A percentile compares a stretch with the other conserved stretches of the same genome.
Evolutionary conservation across 2,329 filamentous ascomycete species (phyloP).

Genomic region (Colletotrichum costaricense): DNA sequence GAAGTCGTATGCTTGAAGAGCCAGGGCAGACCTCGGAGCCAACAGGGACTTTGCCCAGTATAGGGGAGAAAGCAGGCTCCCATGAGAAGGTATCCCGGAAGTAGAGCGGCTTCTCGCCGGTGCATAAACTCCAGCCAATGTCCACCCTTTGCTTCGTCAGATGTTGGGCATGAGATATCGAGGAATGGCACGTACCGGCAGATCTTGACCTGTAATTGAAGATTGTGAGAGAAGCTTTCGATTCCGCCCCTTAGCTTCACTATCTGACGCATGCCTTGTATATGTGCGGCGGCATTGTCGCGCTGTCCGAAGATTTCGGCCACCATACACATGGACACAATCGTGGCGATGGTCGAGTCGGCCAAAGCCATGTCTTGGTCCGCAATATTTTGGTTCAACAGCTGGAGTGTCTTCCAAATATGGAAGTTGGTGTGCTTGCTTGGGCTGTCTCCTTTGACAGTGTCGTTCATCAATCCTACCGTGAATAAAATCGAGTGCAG

Average conservation of each 20-base stretch:
- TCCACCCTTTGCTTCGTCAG: slow-evolving; percentile 39
- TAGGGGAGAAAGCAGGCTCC: slow-evolving; percentile 37
- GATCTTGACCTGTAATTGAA: slow-evolving; percentile 43
- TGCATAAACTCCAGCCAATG: slow-evolving; percentile 42
- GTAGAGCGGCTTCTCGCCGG: slow-evolving; percentile 40
- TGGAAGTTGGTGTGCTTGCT: slow-evolving; percentile 24
- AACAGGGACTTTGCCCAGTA: slow-evolving; percentile 7
- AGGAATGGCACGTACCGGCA: slow-evolving; percentile 39
- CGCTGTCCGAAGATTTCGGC: slow-evolving; percentile 22
- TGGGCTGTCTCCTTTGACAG: background rate
- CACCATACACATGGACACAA: slow-evolving; percentile 26
- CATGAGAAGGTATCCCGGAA: slow-evolving; percentile 25
- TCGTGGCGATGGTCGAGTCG: slow-evolving; percentile 29
- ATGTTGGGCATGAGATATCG: too few species aligned
- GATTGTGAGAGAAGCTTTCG: slow-evolving; percentile 38
- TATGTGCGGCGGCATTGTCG: slow-evolving; percentile 4
- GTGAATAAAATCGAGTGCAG: slow-evolving; percentile 41
- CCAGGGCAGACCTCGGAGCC: background rate
- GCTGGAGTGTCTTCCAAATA: slow-evolving; percentile 8
- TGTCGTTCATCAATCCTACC: slow-evolving; percentile 38
- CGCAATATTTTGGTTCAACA: slow-evolving; percentile 33
- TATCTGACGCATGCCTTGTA: slow-evolving; percentile 36
- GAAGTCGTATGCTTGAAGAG: slow-evolving; percentile 7
- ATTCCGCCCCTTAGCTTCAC: slow-evolving; percentile 43
- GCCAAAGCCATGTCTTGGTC: slow-evolving; percentile 29